Evolutionary conservation across 2,329 filamentous ascomycete genomes (phyloP).

Genomic region (Aspergillus sp.): DNA sequence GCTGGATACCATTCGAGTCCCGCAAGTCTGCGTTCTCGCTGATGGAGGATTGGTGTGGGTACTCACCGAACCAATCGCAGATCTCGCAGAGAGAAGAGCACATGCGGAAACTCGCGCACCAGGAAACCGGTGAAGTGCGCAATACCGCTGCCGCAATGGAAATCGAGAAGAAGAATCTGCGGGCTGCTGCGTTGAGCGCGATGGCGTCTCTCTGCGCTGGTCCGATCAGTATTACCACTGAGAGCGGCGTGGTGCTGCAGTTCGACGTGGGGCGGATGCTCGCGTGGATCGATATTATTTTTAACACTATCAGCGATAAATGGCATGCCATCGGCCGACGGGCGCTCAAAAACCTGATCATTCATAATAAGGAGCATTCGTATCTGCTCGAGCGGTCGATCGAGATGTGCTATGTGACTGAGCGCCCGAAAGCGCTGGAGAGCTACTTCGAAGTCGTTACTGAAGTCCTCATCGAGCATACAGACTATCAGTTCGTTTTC

Average conservation of each 20-base stretch:
- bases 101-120: slow-evolving; percentile 75
- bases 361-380: slow-evolving; percentile 80
- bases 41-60: slow-evolving; percentile 99
- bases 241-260: slow-evolving; percentile 76
- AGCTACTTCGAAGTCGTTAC: slow-evolving; percentile 94
- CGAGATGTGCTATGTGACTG: slow-evolving; percentile 77
- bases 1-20: slow-evolving; percentile 97
- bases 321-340: slow-evolving; percentile 83
- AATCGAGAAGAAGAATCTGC: slow-evolving; percentile 88
- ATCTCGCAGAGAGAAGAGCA: slow-evolving; percentile 75
- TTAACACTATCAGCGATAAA: slow-evolving; percentile 82
- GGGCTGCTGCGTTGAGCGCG: slow-evolving; percentile 81
- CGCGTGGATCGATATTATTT: slow-evolving; percentile 91
- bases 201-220: slow-evolving; percentile 84
- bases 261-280: slow-evolving; percentile 92
- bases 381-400: slow-evolving; percentile 86
- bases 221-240: slow-evolving; percentile 77
- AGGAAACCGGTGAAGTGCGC: slow-evolving; percentile 62
- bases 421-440: slow-evolving; percentile 72
- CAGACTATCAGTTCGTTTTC: slow-evolving; percentile 75
- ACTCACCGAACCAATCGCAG: slow-evolving; percentile 80
- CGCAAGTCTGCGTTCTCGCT: slow-evolving; percentile 89
- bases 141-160: slow-evolving; percentile 85
- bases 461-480: slow-evolving; percentile 72
- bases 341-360: slow-evolving; percentile 79